Evolutionary conservation across 176 grass and related monocot genomes (phyloP), one percentile per base, ranked within the genome.

Genomic region (Avena insularis): DNA sequence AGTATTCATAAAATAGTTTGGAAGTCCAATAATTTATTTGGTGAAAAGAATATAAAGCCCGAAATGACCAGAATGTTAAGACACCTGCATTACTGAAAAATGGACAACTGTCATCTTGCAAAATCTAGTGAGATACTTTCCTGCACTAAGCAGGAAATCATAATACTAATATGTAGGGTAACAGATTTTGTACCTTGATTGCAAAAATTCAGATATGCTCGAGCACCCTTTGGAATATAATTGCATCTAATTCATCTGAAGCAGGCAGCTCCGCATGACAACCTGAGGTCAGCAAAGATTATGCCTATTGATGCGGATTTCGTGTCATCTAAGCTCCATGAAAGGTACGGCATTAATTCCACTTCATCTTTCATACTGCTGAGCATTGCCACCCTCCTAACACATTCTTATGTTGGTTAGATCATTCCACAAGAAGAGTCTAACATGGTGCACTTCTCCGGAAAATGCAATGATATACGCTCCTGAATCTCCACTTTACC

Each of bases 201-300:
- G 12, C 3, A 75, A 64, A n/a, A 74, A 6, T 14, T 45, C 33
- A 21, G 14, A 58, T 64, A 61, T n/a, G 16, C 20, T 81, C 12
- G 57, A 50, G 61, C 10, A 60, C n/a, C 61, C 83, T 8, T 25
- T 20, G 20, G 15, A 60, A 61, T 87, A 38, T 78, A 77, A 83
- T 87, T 54, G 3, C 21, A 75, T 77, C 25, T 87, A 53, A 45
- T 78, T 78, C 27, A n/a, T 86, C 13, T 80, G 53, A 86, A 75
- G 38, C 87, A 94, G 90, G 90, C 8, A 64, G 66, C 50, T 81
- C 23, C 71, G 43, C 77, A 84, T 79, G 77, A 84, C 57, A 88
- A 92, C 90, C 83, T 59, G n/a, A 91, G 80, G 61, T 84, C 89
- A 86, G 90, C 89, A 86, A 94, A 91, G 80, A 66, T 94, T 64